Evolutionary conservation across 2,329 filamentous ascomycete species (phyloP), one percentile per base, ranked within the genome.

Genomic region (Rachicladosporium sp.): DNA sequence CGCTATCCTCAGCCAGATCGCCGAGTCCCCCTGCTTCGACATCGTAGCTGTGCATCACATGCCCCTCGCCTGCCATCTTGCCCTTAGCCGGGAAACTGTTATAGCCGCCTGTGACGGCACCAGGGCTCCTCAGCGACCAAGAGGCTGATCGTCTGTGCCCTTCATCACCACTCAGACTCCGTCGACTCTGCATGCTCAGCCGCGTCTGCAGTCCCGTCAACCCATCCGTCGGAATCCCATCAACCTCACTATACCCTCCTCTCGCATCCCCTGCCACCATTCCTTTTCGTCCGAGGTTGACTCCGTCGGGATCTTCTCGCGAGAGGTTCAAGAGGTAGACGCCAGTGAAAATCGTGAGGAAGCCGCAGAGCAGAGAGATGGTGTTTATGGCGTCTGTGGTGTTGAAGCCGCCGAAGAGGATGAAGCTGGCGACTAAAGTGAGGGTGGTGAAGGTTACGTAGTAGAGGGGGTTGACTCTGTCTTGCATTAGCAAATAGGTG

Each of bases 261-360:
- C 52, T 50, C 29, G 56, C 56, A 36, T 41, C 43, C 35, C 27
- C 35, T 39, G 74, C 73, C 36, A 71, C 70, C 46, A 79, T 57
- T 11, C 37, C 37, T 15, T 46, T 46, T 38, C 75, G 72, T 30
- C 82, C 67, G 47, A 80, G 60, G 43, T 73, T 74, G 42, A 71
- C 76, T 37, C 88, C 88, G 54, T 93, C 79, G 1, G 91, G 87
- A 55, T 98, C 91, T 48, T 80, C 75, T 54, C 91, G 80, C 1
- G 89, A 95, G n/a, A 98, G 77, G 56, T 96, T 96, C 50, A 96
- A 74, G 5, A 96, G 76, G 62, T 96, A 96, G 38, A 96, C 89
- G 21, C 89, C 89, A 3, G 87, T 82, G 60, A 96, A 96, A 44
- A 93, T 96, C 49, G 91, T 78, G 43, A 96, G 75, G 66, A 96